Percentiles rank a stretch among this genome's conserved stretches.
These are phyloP conservation scores for Grosmannia huntii DNA, from an alignment of 2,329 filamentous ascomycete species.

Conservation along the genomic window DNA sequence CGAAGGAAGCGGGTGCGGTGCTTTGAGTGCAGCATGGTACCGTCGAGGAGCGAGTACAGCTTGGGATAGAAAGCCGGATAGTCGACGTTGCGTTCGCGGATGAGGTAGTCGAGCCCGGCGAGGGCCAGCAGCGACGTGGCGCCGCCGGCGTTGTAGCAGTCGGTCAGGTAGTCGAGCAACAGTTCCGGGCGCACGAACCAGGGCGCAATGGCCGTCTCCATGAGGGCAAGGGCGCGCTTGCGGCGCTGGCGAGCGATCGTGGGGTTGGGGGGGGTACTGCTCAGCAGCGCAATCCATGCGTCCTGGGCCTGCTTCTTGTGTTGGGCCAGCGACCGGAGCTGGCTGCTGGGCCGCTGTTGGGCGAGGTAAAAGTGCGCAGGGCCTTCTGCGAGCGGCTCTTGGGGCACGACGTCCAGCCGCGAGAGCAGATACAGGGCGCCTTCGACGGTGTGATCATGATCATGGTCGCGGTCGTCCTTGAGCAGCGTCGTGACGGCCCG, in stretches of 20 bases:
- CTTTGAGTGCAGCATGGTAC: constrained; percentile 80
- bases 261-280: constrained; percentile 49
- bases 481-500: constrained; percentile 37
- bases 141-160: constrained; percentile 79
- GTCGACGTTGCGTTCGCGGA: constrained; percentile 85
- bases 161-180: constrained; percentile 92
- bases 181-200: constrained; percentile 85
- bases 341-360: constrained; percentile 38
- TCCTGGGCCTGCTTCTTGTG: constrained; percentile 75
- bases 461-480: constrained; percentile 5
- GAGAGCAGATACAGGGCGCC: constrained; percentile 50
- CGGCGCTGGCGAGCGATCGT: constrained; percentile 27
- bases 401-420: constrained; percentile 57
- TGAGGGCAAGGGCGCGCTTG: constrained; percentile 63
- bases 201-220: constrained; percentile 68
- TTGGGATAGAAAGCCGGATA: constrained; percentile 91
- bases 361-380: constrained; percentile 55
- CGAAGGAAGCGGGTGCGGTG: constrained; percentile 90
- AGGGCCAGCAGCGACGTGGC: constrained; percentile 78
- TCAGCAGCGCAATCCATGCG: constrained; percentile 72
- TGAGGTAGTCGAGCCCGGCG: constrained; percentile 89
- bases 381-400: constrained; percentile 45
- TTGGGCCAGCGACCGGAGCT: constrained; percentile 49
- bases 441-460: constrained; percentile 20
- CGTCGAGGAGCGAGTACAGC: constrained; percentile 83